phyloP scores from a whole-genome alignment of 1,139 yeast genomes.

The Diutina sp. region DNA sequence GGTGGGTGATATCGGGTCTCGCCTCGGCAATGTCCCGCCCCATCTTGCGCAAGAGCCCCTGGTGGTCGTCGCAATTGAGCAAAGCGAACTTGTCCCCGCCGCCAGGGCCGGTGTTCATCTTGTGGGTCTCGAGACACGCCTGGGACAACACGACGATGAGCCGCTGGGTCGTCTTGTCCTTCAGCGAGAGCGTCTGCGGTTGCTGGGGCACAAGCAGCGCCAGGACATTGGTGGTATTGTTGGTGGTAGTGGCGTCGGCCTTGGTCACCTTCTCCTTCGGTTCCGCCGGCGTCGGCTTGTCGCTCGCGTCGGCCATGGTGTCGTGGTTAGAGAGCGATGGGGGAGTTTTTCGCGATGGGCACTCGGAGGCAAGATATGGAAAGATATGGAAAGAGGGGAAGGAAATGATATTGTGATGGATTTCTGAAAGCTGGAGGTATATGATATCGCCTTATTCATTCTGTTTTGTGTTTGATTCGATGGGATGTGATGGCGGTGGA shows the following conservation, averaged over 20 bases:
- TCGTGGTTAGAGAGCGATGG: neutral
- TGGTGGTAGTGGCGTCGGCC: constrained; percentile 11
- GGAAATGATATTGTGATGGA: no score
- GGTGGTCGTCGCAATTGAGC: constrained; percentile 95
- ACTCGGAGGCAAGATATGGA: no score
- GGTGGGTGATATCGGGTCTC: constrained; percentile 95
- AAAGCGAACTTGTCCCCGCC: constrained; percentile 90
- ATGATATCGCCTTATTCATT: no score
- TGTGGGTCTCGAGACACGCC: constrained; percentile 92
- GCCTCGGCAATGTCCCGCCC: constrained; percentile 97
- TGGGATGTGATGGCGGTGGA: no score
- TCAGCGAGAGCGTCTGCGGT: constrained; percentile 69
- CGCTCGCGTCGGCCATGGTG: neutral
- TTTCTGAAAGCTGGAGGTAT: no score
- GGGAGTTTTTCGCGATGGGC: neutral
- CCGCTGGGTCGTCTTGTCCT: constrained; percentile 73
- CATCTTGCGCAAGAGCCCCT: constrained; percentile 88
- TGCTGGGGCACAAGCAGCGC: constrained; percentile 77
- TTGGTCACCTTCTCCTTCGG: constrained; percentile 2
- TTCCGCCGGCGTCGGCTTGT: neutral
- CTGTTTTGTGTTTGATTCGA: no score
- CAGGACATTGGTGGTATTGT: constrained; percentile 26
- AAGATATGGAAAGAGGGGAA: no score
- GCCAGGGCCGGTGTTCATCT: constrained; percentile 59
- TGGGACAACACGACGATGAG: constrained; percentile 86